Base-by-base conservation (phyloP, 441 rosid species). In the Metrosideros polymorpha region DNA sequence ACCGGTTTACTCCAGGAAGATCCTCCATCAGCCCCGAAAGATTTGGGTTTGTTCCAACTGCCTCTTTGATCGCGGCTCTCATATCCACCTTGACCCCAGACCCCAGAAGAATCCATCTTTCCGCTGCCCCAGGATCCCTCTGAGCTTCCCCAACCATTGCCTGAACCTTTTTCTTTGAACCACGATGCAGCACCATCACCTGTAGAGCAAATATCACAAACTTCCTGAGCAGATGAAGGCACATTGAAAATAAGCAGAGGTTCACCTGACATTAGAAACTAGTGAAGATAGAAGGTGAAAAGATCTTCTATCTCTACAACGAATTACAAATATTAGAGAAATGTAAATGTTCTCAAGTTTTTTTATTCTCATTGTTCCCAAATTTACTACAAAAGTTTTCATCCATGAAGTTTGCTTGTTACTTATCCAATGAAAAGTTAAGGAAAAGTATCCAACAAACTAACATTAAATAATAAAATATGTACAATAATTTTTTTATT, bases 1-100 rank as follows among this genome's bases (percentile, higher is more conserved):
- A 39, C 88, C 6, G 57, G 84, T 8, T 77, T 84, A 35, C 57
- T 76, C 88, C 86, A 87, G 24, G 88, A 87, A 24, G 84, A 54
- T 51, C 56, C 86, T 75, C 86, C 86, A 52, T 53, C 84, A 61
- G 55, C 82, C 18, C 82, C 61, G 9, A 54, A 84, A 30, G 86
- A 39, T 5, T 71, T 75, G 51, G 83, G 56, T 35, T 76, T 84
- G 54, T 54, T 84, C 86, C 86, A 87, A 45, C 85, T 86, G 47
- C 52, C 82, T 13, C 39, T 30, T 24, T 49, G 54, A 82, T 50
- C 32, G 50, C 66, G 85, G 85, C 53, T 56, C 56, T 57, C 85
- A 24, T 56, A 85, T 77, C 87, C 84, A 85, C 75, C 66, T 25
- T 43, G 19, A 19, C 55, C 56, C 85, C 63, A 51, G 32, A 32